A percentile compares a stretch with the other conserved stretches of the same genome.
Evolutionary conservation across 2,329 filamentous ascomycete species (phyloP).

Genomic region (Thermochaetoides dissita): DNA sequence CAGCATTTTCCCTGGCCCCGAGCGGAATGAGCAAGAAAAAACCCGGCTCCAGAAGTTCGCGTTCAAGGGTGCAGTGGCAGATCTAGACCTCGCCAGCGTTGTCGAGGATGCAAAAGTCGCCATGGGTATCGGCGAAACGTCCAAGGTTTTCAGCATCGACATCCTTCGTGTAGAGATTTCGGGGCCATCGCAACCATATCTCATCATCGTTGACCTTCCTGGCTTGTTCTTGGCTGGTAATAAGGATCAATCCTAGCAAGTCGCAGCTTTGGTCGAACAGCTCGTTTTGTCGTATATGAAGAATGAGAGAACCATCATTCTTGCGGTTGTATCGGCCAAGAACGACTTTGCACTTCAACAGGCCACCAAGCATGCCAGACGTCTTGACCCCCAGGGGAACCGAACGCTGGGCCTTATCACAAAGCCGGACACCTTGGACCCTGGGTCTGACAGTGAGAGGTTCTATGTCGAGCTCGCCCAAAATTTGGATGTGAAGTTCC

Average conservation of each 20-base stretch:
- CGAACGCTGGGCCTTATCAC: conserved; percentile 45
- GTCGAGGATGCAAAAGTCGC: conserved; percentile 26
- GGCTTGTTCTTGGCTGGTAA: conserved; percentile 38
- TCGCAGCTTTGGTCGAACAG: conserved; percentile 29
- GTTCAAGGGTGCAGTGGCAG: conserved; percentile 7
- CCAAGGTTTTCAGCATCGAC: conserved; percentile 30
- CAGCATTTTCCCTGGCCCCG: conserved; percentile 22
- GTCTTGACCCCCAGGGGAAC: conserved; percentile 17
- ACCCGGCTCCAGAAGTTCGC: conserved; percentile 17
- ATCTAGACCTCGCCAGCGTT: conserved; percentile 20
- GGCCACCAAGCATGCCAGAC: conserved; percentile 35
- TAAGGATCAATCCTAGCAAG: conserved; percentile 29
- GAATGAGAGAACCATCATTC: conserved; percentile 41
- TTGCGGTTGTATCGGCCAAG: conserved; percentile 43
- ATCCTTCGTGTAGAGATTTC: conserved; percentile 33
- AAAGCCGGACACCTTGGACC: conserved; percentile 33
- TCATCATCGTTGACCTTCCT: conserved; percentile 46
- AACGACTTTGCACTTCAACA: conserved; percentile 45
- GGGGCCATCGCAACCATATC: conserved; percentile 32
- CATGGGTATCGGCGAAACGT: conserved; percentile 33
- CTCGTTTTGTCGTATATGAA: conserved; percentile 43
- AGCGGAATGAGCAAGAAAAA: conserved; percentile 17
- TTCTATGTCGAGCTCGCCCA: conserved; percentile 27
- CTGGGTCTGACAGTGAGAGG: conserved; percentile 26
- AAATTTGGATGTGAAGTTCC: conserved; percentile 33